Conservation (phyloP, 2,329 filamentous ascomycete species). For the Exophiala alcalophila region DNA sequence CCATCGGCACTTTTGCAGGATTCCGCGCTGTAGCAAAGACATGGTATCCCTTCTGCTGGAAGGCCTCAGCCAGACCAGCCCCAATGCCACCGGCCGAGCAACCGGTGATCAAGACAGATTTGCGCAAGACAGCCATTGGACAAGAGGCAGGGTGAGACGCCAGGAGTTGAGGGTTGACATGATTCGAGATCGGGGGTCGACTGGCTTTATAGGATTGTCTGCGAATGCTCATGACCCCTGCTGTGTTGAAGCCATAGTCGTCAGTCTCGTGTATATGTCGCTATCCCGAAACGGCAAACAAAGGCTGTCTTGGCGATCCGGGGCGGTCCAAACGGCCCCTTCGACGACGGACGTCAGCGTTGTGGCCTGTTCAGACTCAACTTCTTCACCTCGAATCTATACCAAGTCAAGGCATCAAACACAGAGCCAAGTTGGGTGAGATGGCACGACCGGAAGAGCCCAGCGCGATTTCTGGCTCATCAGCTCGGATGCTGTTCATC, state of each 20-base stretch:
- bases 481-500: slow-evolving; percentile 13
- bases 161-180: too few species aligned
- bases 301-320: slow-evolving; percentile 1
- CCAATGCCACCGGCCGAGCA: slow-evolving; percentile 44
- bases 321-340: too few species aligned
- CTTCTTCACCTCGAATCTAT: not conserved
- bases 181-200: too few species aligned
- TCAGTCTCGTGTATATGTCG: not conserved
- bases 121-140: slow-evolving; percentile 15
- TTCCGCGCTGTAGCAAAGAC: slow-evolving; percentile 46
- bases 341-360: too few species aligned
- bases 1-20: slow-evolving; percentile 36
- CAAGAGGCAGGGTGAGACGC: too few species aligned
- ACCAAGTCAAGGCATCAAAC: not conserved
- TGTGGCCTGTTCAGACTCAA: not conserved
- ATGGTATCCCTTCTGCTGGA: slow-evolving; percentile 37
- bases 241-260: too few species aligned
- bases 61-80: slow-evolving; percentile 38
- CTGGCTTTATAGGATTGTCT: too few species aligned
- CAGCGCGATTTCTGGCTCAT: not conserved
- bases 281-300: slow-evolving; percentile 1
- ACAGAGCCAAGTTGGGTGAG: slow-evolving; percentile 2
- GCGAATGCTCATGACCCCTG: not conserved
- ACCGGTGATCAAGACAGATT: slow-evolving; percentile 27
- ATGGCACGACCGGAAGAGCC: not conserved